Percentiles rank a stretch among this genome's conserved stretches.
phyloP scores from a whole-genome alignment of 371 early-diverging fungal species.

The Mortierella sp. region DNA sequence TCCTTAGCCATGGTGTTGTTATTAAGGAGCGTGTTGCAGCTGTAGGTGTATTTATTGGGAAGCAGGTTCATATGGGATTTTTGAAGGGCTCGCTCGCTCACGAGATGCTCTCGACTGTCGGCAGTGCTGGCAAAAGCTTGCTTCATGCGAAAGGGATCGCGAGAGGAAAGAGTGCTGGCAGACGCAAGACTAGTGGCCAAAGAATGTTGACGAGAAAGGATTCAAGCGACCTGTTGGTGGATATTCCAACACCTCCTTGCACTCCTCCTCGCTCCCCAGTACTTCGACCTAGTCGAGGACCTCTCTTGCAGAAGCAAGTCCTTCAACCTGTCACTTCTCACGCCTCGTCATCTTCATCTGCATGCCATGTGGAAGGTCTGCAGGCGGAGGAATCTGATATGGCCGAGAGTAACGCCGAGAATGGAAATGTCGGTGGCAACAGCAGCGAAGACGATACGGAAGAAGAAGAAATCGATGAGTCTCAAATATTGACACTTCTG shows the following conservation, averaged over 20 bases:
- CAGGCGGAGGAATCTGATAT: neutral
- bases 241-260: slow-evolving; percentile 52
- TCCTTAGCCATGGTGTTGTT: slow-evolving; percentile 42
- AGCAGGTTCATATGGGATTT: slow-evolving; percentile 54
- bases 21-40: slow-evolving; percentile 45
- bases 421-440: too few species aligned
- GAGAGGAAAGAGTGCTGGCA: slow-evolving; percentile 2
- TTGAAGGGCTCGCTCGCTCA: slow-evolving; percentile 49
- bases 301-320: slow-evolving; percentile 26
- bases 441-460: slow-evolving; percentile 5
- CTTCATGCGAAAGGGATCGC: neutral
- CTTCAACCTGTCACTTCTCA: slow-evolving; percentile 2
- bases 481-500: slow-evolving; percentile 38
- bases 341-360: too few species aligned
- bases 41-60: slow-evolving; percentile 56
- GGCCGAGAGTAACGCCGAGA: neutral
- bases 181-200: neutral
- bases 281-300: slow-evolving; percentile 14
- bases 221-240: neutral
- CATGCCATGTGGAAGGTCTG: neutral
- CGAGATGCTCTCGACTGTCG: slow-evolving; percentile 44
- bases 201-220: neutral
- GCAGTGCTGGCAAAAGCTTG: neutral
- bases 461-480: slow-evolving; percentile 22
- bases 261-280: slow-evolving; percentile 46